phyloP scores from a whole-genome alignment of 179 eudicot species.

The Amaranthus tricolor region DNA sequence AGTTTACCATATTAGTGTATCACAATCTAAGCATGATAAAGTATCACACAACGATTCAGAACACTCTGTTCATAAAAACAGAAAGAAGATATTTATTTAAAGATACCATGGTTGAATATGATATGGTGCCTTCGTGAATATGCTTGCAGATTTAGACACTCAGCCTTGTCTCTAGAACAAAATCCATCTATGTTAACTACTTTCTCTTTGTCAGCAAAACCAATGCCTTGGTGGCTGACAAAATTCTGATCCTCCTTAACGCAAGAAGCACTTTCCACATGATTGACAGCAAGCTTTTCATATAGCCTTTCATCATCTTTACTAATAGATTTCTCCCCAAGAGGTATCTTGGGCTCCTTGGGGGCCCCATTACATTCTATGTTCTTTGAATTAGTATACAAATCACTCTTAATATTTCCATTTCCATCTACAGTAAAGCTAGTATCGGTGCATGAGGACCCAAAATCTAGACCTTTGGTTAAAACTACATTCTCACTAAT shows the following conservation, averaged over 20 bases:
- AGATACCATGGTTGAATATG: slow-evolving; percentile 47
- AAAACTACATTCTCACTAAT: slow-evolving; percentile 28
- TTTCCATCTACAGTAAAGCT: slow-evolving; percentile 46
- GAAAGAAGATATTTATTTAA: slow-evolving; percentile 12
- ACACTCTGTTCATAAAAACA: not conserved
- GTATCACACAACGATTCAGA: not conserved
- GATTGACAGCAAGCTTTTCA: slow-evolving; percentile 35
- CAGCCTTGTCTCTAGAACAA: slow-evolving; percentile 36
- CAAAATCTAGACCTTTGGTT: slow-evolving; percentile 57
- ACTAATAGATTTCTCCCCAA: slow-evolving; percentile 30
- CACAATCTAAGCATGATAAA: not conserved
- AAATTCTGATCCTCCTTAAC: slow-evolving; percentile 29
- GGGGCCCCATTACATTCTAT: slow-evolving; percentile 44
- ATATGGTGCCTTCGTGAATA: slow-evolving; percentile 51
- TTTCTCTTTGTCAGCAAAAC: slow-evolving; percentile 30
- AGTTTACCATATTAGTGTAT: slow-evolving; percentile 3
- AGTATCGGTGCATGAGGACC: slow-evolving; percentile 55
- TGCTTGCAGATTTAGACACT: slow-evolving; percentile 36
- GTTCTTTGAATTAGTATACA: slow-evolving; percentile 32
- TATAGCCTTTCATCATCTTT: slow-evolving; percentile 36
- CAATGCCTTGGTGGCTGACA: slow-evolving; percentile 35
- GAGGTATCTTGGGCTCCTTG: slow-evolving; percentile 34
- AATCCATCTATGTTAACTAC: slow-evolving; percentile 31
- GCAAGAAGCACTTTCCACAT: slow-evolving; percentile 31
- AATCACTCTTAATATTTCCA: slow-evolving; percentile 41